These are phyloP conservation scores for Heimioporus punctisporus DNA, from an alignment of 1,284 basidiomycete genomes.

Conservation along the genomic window DNA sequence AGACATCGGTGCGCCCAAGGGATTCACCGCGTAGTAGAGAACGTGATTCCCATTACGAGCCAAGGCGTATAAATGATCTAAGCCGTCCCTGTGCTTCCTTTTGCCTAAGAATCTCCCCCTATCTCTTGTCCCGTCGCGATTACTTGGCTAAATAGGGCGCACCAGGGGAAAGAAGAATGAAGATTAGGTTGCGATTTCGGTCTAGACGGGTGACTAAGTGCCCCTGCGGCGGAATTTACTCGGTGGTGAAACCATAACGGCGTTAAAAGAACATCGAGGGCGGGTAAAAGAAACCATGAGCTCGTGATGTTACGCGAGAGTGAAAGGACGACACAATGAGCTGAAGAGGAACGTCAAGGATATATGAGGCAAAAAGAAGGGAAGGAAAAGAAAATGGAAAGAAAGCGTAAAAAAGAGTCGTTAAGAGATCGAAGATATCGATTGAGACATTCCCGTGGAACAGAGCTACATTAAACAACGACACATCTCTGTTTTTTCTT, in stretches of 20 bases:
- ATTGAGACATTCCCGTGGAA: conserved; percentile 27
- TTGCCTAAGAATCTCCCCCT: conserved; percentile 19
- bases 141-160: conserved; percentile 4
- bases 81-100: conserved; percentile 17
- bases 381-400: too few relatives aligned
- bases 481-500: conserved; percentile 87
- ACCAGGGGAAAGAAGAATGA: conserved; percentile 15
- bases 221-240: conserved; percentile 29
- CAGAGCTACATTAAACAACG: conserved; percentile 64
- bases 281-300: conserved; percentile 28
- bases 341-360: conserved; percentile 33
- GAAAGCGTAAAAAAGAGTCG: conserved; percentile 30
- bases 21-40: conserved; percentile 15
- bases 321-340: conserved; percentile 18
- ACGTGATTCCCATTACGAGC: conserved; percentile 21
- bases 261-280: conserved; percentile 21
- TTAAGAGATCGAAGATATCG: conserved; percentile 38
- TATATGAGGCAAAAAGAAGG: conserved; percentile 34
- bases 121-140: conserved; percentile 11
- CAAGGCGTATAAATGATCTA: conserved; percentile 16
- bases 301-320: conserved; percentile 3
- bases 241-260: conserved; percentile 22
- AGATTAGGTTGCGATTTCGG: conserved; percentile 27
- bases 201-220: conserved; percentile 24
- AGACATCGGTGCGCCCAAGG: too few relatives aligned